Conservation (phyloP, 306 rosid species). For the Begonia fuchsioides region DNA sequence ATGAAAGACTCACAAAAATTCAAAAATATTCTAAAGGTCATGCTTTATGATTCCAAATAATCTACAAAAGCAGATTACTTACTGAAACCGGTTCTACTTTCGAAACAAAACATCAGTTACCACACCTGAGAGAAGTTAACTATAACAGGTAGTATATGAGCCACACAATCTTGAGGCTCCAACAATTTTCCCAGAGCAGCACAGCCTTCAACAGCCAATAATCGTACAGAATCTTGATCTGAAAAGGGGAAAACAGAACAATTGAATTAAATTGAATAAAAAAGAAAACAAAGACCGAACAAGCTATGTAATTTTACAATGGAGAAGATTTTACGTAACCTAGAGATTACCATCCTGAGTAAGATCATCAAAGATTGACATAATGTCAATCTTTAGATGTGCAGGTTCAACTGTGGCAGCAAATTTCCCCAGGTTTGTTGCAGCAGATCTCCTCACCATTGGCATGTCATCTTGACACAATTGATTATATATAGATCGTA, state of each 20-base stretch:
- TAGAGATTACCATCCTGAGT: constrained; percentile 73
- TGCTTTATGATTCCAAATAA: too few species aligned
- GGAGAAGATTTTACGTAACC: too few species aligned
- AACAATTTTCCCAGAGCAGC: constrained; percentile 90
- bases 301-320: too few species aligned
- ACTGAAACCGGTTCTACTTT: too few species aligned
- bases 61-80: too few species aligned
- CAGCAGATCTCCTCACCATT: constrained; percentile 99
- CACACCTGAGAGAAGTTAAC: constrained; percentile 94
- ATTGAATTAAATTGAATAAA: background rate
- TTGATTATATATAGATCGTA: constrained; percentile 73
- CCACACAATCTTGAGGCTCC: constrained; percentile 91
- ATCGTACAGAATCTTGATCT: constrained; percentile 97
- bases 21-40: too few species aligned
- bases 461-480: constrained; percentile 99
- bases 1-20: too few species aligned
- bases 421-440: constrained; percentile 86
- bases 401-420: constrained; percentile 89
- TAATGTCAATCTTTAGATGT: constrained; percentile 71
- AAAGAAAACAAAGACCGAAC: too few species aligned
- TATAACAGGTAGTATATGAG: constrained; percentile 87
- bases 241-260: constrained; percentile 7
- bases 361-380: constrained; percentile 89
- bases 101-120: too few species aligned
- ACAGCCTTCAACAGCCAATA: constrained; percentile 94